Percentiles rank a stretch among this genome's conserved stretches.
These are phyloP conservation scores for Starmerella floris DNA, from an alignment of 805 yeast genomes.

Conservation along the genomic window DNA sequence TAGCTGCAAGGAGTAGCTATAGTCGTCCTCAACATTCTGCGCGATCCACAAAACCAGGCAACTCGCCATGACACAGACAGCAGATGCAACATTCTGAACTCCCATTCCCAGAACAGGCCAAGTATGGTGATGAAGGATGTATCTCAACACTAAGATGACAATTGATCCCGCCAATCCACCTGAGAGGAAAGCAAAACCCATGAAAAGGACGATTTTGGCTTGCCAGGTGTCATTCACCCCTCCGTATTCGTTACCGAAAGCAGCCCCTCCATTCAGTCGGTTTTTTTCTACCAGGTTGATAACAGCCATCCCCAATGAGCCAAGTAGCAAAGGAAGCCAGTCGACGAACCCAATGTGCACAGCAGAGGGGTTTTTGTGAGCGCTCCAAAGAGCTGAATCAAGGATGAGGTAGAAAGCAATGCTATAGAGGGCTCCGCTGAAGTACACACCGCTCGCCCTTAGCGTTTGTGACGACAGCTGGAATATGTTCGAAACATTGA, in stretches of 20 bases:
- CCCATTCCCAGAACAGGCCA: conserved; percentile 95
- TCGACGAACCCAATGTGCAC: conserved; percentile 86
- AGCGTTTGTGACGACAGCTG: conserved; percentile 59
- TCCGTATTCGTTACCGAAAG: conserved; percentile 28
- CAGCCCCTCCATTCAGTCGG: conserved; percentile 34
- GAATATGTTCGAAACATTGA: conserved; percentile 18
- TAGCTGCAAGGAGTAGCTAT: conserved; percentile 77
- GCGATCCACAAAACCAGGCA: conserved; percentile 86
- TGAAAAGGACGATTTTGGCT: conserved; percentile 75
- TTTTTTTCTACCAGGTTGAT: conserved; percentile 59
- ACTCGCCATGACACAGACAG: conserved; percentile 70
- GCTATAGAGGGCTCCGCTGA: conserved; percentile 44
- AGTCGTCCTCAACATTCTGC: conserved; percentile 92
- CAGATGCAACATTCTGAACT: conserved; percentile 68
- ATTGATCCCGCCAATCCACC: conserved; percentile 90
- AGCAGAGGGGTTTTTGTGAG: conserved; percentile 67
- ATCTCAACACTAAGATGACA: conserved; percentile 75
- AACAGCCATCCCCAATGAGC: conserved; percentile 78
- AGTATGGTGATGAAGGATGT: conserved; percentile 50
- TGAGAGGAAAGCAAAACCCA: conserved; percentile 85
- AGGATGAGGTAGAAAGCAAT: conserved; percentile 80
- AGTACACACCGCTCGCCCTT: conserved; percentile 60
- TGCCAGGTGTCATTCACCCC: conserved; percentile 64
- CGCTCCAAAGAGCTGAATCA: conserved; percentile 79
- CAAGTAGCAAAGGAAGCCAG: conserved; percentile 88